Conservation (phyloP, 345 rosid species). For the Punica granatum region DNA sequence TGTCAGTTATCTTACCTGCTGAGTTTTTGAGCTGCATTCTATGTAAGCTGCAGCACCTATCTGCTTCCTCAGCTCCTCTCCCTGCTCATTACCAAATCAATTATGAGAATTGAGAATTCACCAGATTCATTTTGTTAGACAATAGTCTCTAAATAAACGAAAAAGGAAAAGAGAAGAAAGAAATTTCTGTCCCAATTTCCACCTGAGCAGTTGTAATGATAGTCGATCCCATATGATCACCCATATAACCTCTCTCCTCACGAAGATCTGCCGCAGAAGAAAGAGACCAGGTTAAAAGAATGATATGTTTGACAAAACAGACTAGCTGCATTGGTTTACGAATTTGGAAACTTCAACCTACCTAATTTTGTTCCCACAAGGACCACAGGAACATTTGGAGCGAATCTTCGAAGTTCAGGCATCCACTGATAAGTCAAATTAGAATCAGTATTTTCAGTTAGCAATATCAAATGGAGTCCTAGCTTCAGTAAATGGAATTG, state of each 20-base stretch:
- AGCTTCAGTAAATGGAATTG: background rate
- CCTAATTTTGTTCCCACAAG: constrained; percentile 98
- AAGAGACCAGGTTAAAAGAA: background rate
- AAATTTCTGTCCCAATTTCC: background rate
- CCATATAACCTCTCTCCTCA: constrained; percentile 60
- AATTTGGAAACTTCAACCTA: constrained; percentile 15
- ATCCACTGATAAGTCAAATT: constrained; percentile 58
- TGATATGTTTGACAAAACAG: background rate
- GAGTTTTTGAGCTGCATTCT: constrained; percentile 97
- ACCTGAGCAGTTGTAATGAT: constrained; percentile 78
- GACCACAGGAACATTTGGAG: constrained; percentile 90
- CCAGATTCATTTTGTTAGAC: background rate
- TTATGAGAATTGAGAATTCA: background rate
- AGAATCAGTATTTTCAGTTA: background rate
- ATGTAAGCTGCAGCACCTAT: constrained; percentile 96
- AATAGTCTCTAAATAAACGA: background rate
- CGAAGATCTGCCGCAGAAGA: constrained; percentile 55
- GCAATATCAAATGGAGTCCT: constrained; percentile 12
- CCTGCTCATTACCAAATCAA: constrained; percentile 30
- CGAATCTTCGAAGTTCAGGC: constrained; percentile 96
- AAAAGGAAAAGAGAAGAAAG: background rate
- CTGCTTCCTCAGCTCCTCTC: constrained; percentile 90
- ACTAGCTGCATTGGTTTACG: background rate
- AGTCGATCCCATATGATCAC: constrained; percentile 58
- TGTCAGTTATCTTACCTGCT: constrained; percentile 47